Evolutionary conservation across 768 basidiomycete genomes (phyloP).

Genomic region (Pleurotus giganteus): DNA sequence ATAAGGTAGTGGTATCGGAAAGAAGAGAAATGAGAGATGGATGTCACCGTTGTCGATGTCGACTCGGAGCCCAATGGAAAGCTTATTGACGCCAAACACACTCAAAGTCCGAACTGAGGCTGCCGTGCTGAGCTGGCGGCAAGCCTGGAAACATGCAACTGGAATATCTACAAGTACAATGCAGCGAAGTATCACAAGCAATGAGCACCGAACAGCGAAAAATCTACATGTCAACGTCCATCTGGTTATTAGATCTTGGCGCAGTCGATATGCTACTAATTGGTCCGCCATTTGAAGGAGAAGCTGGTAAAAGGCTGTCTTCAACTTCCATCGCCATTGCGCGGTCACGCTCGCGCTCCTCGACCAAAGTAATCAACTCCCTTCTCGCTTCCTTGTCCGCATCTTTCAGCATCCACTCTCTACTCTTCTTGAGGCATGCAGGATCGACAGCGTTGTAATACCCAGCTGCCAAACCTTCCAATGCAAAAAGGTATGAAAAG

Average conservation of each 20-base stretch:
- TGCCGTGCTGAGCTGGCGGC: too few species aligned
- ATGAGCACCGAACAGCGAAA: not conserved
- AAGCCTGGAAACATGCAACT: not conserved
- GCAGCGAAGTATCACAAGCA: not conserved
- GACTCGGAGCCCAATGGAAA: not conserved
- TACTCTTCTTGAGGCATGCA: conserved; percentile 47
- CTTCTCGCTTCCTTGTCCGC: conserved; percentile 49
- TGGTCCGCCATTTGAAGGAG: not conserved
- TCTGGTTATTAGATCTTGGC: not conserved
- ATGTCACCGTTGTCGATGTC: not conserved
- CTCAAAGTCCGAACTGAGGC: not conserved
- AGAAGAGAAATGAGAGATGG: not conserved
- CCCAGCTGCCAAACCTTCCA: conserved; percentile 70
- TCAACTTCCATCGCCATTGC: conserved; percentile 24
- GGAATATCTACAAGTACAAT: not conserved
- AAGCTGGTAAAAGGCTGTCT: conserved; percentile 15
- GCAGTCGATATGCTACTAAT: not conserved
- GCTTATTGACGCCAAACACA: not conserved
- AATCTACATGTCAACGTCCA: conserved; percentile 1
- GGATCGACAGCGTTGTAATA: conserved; percentile 71
- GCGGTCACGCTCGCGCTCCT: conserved; percentile 32
- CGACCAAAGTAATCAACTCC: conserved; percentile 26
- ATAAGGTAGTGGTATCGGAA: not conserved
- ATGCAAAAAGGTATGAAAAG: conserved; percentile 59
- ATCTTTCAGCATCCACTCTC: conserved; percentile 60